A percentile compares a stretch with the other conserved stretches of the same genome.
These are phyloP conservation scores for Stachybotrys echinatus DNA, from an alignment of 2,329 filamentous ascomycete species.

Conservation along the genomic window DNA sequence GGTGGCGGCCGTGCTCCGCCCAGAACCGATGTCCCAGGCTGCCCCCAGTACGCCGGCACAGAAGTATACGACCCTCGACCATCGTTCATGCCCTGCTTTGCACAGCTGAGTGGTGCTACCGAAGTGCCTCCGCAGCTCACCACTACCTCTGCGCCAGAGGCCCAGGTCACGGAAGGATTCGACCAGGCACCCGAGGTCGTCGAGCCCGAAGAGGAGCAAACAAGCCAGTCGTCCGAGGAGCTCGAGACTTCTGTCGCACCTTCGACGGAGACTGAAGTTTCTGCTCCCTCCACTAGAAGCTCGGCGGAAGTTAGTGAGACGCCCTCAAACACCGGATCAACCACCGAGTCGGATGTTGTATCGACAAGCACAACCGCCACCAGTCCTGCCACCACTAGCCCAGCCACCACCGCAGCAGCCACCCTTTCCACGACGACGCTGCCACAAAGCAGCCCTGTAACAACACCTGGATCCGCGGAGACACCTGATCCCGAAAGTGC, in stretches of 20 bases:
- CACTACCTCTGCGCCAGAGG: background rate
- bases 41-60: slow-evolving; percentile 35
- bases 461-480: background rate
- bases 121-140: background rate
- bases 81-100: background rate
- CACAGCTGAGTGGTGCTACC: background rate
- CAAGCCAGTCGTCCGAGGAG: too few species aligned
- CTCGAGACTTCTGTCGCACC: background rate
- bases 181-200: background rate
- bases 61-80: slow-evolving; percentile 6
- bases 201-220: background rate
- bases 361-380: background rate
- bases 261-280: background rate
- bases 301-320: background rate
- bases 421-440: background rate
- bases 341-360: too few species aligned
- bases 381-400: background rate
- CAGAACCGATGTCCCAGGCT: slow-evolving; percentile 44
- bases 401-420: background rate
- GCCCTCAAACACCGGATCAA: background rate
- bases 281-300: background rate
- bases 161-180: background rate
- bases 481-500: background rate
- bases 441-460: background rate
- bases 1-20: slow-evolving; percentile 45